Conservation (phyloP, 1,139 yeast species). For the Kodamaea derodonti region DNA sequence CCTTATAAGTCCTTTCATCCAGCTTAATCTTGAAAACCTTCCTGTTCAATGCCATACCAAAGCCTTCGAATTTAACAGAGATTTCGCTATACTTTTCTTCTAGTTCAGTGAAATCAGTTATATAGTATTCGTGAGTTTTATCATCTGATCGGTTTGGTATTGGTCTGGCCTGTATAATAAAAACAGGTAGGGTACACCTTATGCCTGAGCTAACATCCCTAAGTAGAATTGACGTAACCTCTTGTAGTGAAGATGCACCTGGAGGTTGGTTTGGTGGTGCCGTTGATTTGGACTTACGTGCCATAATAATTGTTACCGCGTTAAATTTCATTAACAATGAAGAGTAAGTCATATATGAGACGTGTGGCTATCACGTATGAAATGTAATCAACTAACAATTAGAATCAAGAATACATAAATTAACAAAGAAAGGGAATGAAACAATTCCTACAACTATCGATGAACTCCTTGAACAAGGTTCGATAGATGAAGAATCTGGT, state of each 20-base stretch:
- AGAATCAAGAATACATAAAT: background rate
- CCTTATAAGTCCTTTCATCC: background rate
- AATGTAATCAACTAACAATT: background rate
- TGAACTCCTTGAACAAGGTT: constrained; percentile 46
- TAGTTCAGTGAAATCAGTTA: background rate
- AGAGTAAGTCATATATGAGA: constrained; percentile 8
- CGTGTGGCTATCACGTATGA: no score
- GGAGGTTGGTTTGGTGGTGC: no score
- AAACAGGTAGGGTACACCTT: no score
- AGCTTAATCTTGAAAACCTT: background rate
- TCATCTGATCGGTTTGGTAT: background rate
- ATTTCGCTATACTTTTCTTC: background rate
- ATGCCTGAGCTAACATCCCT: no score
- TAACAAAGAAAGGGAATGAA: background rate
- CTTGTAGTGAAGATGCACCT: no score
- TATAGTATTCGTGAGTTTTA: background rate
- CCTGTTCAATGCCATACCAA: background rate
- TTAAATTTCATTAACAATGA: constrained; percentile 5
- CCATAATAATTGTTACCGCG: constrained; percentile 1
- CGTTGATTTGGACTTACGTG: no score
- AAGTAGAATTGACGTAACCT: no score
- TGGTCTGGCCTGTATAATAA: no score
- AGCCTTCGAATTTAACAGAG: background rate
- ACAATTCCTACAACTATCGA: constrained; percentile 34
- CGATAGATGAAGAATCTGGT: constrained; percentile 52